Evolutionary conservation across 805 yeast species (phyloP), one percentile per base, ranked within the genome.

Genomic region (Monosporozyma siamensis): DNA sequence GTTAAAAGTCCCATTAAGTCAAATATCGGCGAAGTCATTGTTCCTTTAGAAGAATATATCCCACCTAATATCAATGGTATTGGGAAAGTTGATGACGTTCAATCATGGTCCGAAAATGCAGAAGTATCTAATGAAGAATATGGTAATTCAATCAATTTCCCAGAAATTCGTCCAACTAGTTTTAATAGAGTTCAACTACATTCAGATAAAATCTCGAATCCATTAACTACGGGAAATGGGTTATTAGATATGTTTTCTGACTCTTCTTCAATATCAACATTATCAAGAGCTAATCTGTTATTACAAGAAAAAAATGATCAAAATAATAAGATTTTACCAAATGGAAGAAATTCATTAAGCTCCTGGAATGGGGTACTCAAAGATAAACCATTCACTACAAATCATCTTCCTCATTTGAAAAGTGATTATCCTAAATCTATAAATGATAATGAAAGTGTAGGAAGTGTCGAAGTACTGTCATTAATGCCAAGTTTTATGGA

Each of bases 401-500:
- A 21, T 11, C 30, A 37, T 21, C 14, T 11, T 9, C 30, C 26
- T 14, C 15, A 42, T 21, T 30, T 11, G 27, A 46, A 41, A 20
- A 46, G 32, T 39, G 42, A 40, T 38, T 25, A 40, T 25, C 41
- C 38, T 20, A 46, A 49, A 24, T 32, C 41, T n/a, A n/a, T 36
- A 4, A 27, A 35, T 23, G 50, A 43, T 27, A 38, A 25, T 3
- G 50, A 47, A 10, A 44, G 44, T 43, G 44, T 52, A 3, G 51
- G 50, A 30, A 58, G 63, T 41, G 69, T 66, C 4, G 72, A 66
- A 45, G 70, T 65, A 4, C 42, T 66, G 11, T 64, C 70, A 0
- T 42, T 67, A 35, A 66, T 69, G 4, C 70, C 72, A 6, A 60
- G 67, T 36, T 66, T 66, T 41, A 58, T 64, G 59, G 72, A 67